Percentiles rank a stretch among this genome's conserved stretches.
These are phyloP conservation scores for Boletus reticuloceps DNA, from an alignment of 768 basidiomycete species.

Conservation along the genomic window DNA sequence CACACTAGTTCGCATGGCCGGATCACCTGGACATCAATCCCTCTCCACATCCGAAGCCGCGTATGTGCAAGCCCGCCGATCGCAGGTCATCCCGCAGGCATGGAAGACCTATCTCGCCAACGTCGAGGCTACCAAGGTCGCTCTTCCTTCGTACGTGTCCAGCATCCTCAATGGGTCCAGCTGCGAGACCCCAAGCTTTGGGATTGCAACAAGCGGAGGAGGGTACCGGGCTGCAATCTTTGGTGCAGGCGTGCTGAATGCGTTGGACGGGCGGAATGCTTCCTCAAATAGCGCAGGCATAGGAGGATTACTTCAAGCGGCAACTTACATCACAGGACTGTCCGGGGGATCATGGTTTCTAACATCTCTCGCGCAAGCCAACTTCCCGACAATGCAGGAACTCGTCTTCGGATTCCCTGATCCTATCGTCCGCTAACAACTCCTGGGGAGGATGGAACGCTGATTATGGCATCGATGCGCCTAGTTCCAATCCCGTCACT, in stretches of 20 bases:
- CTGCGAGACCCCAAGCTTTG: conserved; percentile 35
- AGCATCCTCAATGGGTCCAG: conserved; percentile 26
- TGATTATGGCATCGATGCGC: conserved; percentile 12
- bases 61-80: conserved; percentile 35
- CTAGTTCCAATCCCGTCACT: conserved; percentile 16
- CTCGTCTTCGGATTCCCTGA: conserved; percentile 32
- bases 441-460: conserved; percentile 36
- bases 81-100: conserved; percentile 36
- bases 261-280: conserved; percentile 47
- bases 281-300: conserved; percentile 39
- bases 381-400: conserved; percentile 38
- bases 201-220: conserved; percentile 55
- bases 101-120: conserved; percentile 41
- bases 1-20: conserved; percentile 28
- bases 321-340: conserved; percentile 52
- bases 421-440: conserved; percentile 12
- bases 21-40: conserved; percentile 24
- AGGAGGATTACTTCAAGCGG: conserved; percentile 51
- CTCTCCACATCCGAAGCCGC: conserved; percentile 36
- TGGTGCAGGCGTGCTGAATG: conserved; percentile 49
- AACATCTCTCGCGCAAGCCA: conserved; percentile 39
- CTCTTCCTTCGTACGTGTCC: conserved; percentile 35
- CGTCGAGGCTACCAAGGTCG: conserved; percentile 29
- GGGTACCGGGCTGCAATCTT: conserved; percentile 54
- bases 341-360: conserved; percentile 42